A percentile compares a stretch with the other conserved stretches of the same genome.
Evolutionary conservation across 768 basidiomycete genomes (phyloP).

Genomic region (Mrakia gelida): DNA sequence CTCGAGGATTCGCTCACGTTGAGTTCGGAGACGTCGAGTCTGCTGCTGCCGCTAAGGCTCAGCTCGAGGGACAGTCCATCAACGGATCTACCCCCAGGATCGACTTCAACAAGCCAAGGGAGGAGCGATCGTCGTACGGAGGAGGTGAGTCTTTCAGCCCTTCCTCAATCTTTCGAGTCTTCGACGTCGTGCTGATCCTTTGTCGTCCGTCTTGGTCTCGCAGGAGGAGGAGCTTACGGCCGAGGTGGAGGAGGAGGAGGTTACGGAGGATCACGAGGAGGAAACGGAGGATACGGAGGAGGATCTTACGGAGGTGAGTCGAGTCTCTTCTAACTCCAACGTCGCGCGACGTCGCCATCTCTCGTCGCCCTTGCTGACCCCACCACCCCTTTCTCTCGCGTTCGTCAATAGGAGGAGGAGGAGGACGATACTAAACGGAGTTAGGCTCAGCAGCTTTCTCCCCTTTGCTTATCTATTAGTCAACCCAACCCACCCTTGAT

Average conservation of each 20-base stretch:
- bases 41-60: neutral
- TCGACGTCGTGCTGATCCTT: neutral
- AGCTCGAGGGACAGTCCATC: conserved; percentile 10
- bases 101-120: conserved; percentile 18
- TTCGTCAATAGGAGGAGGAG: neutral
- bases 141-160: neutral
- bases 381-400: neutral
- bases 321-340: neutral
- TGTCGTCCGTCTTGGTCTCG: neutral
- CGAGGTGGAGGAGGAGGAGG: neutral
- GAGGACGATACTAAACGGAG: conserved; percentile 14
- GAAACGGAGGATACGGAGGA: neutral
- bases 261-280: conserved; percentile 5
- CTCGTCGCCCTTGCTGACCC: neutral
- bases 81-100: neutral
- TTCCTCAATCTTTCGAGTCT: too few species aligned
- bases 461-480: too few species aligned
- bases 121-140: conserved; percentile 8
- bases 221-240: neutral
- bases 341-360: neutral
- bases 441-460: too few species aligned
- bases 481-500: too few species aligned
- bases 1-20: conserved; percentile 12
- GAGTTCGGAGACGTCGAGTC: conserved; percentile 4
- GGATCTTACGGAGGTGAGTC: conserved; percentile 6